These are phyloP conservation scores for Curvularia sp. DNA, from an alignment of 2,329 filamentous ascomycete genomes.

Conservation along the genomic window DNA sequence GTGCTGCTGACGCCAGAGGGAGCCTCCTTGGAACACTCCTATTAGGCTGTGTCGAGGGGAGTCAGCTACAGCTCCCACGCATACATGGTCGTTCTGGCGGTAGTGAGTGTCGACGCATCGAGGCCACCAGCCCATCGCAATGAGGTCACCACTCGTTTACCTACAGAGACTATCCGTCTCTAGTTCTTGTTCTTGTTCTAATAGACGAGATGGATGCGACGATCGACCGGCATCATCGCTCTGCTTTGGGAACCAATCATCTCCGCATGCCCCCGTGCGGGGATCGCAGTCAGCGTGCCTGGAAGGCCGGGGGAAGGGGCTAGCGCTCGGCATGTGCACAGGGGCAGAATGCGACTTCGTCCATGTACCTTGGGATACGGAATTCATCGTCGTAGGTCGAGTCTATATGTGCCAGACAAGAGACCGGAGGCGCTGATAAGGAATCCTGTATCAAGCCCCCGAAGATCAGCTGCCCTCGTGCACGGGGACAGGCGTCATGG, in stretches of 20 bases:
- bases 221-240: neutral
- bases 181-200: neutral
- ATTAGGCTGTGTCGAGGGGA: neutral
- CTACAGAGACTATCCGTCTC: neutral
- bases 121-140: neutral
- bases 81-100: neutral
- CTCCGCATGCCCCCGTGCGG: neutral
- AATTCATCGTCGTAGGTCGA: neutral
- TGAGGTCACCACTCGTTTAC: neutral
- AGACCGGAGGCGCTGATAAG: neutral
- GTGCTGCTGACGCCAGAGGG: neutral
- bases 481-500: constrained; percentile 38
- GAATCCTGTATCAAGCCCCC: neutral
- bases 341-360: neutral
- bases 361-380: neutral
- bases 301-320: neutral
- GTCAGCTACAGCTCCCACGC: neutral
- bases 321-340: neutral
- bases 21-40: neutral
- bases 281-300: neutral
- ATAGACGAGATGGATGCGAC: neutral
- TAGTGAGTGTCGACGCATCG: neutral
- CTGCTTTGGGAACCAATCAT: neutral
- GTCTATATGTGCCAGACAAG: neutral
- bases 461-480: constrained; percentile 11